Conservation (phyloP, 305 asterid genomes). For the Plantago lanceolata region DNA sequence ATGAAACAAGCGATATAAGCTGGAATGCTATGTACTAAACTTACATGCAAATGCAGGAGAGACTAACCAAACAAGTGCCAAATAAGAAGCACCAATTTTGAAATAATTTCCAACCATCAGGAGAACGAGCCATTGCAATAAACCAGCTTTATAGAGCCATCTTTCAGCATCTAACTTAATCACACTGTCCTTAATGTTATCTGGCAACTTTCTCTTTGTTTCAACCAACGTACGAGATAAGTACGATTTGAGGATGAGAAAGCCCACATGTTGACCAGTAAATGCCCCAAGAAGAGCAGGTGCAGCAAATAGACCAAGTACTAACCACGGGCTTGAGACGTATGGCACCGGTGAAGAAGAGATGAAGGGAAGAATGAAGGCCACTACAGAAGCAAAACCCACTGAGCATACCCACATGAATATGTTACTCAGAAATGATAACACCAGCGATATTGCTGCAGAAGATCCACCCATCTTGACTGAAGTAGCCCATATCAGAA, state of each 20-base stretch:
- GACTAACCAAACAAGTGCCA: constrained; percentile 82
- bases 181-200: constrained; percentile 38
- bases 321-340: constrained; percentile 75
- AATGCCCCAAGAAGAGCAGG: constrained; percentile 95
- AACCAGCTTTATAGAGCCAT: constrained; percentile 85
- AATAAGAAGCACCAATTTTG: constrained; percentile 67
- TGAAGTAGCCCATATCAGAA: constrained; percentile 69
- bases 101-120: constrained; percentile 66
- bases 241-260: constrained; percentile 44
- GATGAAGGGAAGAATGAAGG: constrained; percentile 57
- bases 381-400: constrained; percentile 46
- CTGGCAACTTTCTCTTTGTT: constrained; percentile 48
- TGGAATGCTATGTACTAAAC: constrained; percentile 29
- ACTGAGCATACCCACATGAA: constrained; percentile 84
- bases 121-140: constrained; percentile 75
- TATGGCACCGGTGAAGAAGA: constrained; percentile 76
- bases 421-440: constrained; percentile 56
- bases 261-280: constrained; percentile 79
- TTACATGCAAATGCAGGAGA: constrained; percentile 96
- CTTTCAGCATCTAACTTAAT: constrained; percentile 94
- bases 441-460: constrained; percentile 51
- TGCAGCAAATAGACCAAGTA: constrained; percentile 68
- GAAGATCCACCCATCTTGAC: constrained; percentile 71
- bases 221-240: constrained; percentile 38
- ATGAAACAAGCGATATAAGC: constrained; percentile 5